These are phyloP conservation scores for Phaffomyces thermotolerans DNA, from an alignment of 805 yeast species.

Conservation along the genomic window DNA sequence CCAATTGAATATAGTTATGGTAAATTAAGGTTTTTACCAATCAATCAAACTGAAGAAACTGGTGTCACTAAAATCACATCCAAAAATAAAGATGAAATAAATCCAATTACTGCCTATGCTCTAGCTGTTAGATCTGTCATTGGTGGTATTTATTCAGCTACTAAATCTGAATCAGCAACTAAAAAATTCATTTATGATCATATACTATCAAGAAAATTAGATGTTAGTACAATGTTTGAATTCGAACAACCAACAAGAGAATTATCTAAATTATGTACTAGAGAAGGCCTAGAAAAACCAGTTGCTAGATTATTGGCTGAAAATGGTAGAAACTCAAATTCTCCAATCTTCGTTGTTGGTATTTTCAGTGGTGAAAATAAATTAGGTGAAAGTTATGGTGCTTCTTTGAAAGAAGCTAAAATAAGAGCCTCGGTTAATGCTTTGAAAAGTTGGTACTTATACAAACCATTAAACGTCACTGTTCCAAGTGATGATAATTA, in stretches of 20 bases:
- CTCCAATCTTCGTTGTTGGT: constrained; percentile 87
- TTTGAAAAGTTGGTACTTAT: constrained; percentile 85
- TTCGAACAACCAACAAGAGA: constrained; percentile 85
- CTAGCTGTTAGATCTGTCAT: constrained; percentile 74
- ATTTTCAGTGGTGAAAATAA: constrained; percentile 77
- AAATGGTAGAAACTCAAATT: constrained; percentile 79
- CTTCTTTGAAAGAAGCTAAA: constrained; percentile 85
- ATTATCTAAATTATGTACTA: constrained; percentile 65
- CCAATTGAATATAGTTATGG: constrained; percentile 64
- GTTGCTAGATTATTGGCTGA: constrained; percentile 82
- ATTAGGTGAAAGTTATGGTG: constrained; percentile 92
- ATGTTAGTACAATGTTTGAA: constrained; percentile 64
- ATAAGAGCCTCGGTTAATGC: constrained; percentile 89
- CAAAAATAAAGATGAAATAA: constrained; percentile 20
- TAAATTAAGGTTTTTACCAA: constrained; percentile 45
- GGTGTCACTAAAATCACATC: constrained; percentile 47
- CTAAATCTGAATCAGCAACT: constrained; percentile 49
- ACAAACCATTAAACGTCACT: constrained; percentile 62
- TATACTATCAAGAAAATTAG: constrained; percentile 76
- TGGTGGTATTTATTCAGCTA: constrained; percentile 74
- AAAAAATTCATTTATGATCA: constrained; percentile 65
- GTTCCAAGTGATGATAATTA: constrained; percentile 52
- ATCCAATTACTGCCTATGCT: constrained; percentile 36
- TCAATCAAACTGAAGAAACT: constrained; percentile 28
- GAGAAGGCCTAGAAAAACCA: constrained; percentile 69